Percentiles rank a stretch among this genome's conserved stretches.
Conservation (phyloP, 768 basidiomycete species). For the Psilocybe tampanensis region DNA sequence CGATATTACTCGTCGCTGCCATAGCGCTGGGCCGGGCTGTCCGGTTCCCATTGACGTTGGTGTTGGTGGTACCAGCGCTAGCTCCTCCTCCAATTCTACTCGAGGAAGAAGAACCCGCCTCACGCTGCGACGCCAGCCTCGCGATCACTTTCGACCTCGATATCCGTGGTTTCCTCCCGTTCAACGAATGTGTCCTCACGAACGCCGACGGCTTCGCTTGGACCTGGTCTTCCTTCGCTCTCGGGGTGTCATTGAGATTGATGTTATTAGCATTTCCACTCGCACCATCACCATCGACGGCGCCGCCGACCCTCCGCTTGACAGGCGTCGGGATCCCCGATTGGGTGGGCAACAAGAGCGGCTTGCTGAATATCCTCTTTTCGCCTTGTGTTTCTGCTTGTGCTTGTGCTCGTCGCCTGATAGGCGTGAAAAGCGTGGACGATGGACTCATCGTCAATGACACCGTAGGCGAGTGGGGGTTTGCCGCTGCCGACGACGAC, state of each 20-base stretch:
- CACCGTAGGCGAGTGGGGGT: too few species aligned
- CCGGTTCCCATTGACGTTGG: too few species aligned
- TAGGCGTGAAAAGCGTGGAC: slow-evolving; percentile 28
- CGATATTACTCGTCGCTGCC: slow-evolving; percentile 2
- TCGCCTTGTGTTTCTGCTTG: slow-evolving; percentile 23
- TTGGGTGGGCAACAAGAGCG: slow-evolving; percentile 36
- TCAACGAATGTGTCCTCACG: slow-evolving; percentile 31
- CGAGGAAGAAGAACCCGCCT: slow-evolving; percentile 38
- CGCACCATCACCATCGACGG: neutral
- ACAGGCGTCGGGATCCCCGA: slow-evolving; percentile 40
- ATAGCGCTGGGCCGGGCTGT: too few species aligned
- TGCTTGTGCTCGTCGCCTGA: too few species aligned
- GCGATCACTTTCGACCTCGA: slow-evolving; percentile 84
- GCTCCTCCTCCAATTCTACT: slow-evolving; percentile 21
- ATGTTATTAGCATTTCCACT: neutral
- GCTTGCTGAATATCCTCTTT: slow-evolving; percentile 63
- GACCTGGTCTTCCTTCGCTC: too few species aligned
- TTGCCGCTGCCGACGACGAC: too few species aligned
- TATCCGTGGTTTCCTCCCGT: slow-evolving; percentile 71
- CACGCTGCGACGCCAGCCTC: slow-evolving; percentile 71
- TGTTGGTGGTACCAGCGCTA: too few species aligned
- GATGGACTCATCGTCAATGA: too few species aligned
- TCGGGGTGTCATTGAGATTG: too few species aligned
- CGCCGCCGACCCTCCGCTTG: slow-evolving; percentile 18
- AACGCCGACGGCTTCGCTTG: slow-evolving; percentile 7